Base-by-base conservation (phyloP, 2,329 filamentous ascomycete species). In the Leptographium lundbergii region DNA sequence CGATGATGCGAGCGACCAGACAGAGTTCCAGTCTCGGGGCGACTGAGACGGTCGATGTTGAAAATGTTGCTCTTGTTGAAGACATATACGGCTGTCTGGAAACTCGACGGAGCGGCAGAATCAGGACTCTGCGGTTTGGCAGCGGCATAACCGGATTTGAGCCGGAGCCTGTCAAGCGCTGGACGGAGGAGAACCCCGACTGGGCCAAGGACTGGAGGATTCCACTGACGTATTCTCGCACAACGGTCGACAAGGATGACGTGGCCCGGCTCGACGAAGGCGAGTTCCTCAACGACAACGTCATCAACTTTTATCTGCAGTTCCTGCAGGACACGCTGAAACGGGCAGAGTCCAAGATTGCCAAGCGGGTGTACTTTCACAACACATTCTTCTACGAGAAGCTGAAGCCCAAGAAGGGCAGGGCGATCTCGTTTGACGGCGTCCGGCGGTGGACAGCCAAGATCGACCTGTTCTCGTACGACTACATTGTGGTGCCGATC, bases 361-460 rank as follows among this genome's bases (percentile, higher is more conserved):
- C 84, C 0, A 75, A 82, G 61, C 82, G 84, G 57, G 83, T 95
- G 4, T 89, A 95, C 69, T 88, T 96, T 65, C 92, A 95, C 75
- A 97, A 91, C 69, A 94, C 89, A 0, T 96, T 90, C 71, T 96
- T 97, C 72, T 97, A 88, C 68, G 83, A 86, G 24, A 86, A 85
- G 54, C 77, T 97, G 52, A 89, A 81, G 22, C 85, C 82, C 36
- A 72, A 71, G 9, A 77, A 77, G 60, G 76, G 81, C 42, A 74
- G 74, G 55, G 73, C 71, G 0, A 87, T 95, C 71, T 91, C 95
- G 66, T 96, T 96, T 68, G 82, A 88, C 29, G 87, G 84, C 5
- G 91, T 99, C 59, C 84, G 87, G 69, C 81, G 84, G 51, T 99
- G 94, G 94, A 97, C 94, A 0, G 79, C 87, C 39, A 89, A 85